These are phyloP conservation scores for Eimeria maxima DNA, from an alignment of 169 alveolate species.

Conservation along the genomic window DNA sequence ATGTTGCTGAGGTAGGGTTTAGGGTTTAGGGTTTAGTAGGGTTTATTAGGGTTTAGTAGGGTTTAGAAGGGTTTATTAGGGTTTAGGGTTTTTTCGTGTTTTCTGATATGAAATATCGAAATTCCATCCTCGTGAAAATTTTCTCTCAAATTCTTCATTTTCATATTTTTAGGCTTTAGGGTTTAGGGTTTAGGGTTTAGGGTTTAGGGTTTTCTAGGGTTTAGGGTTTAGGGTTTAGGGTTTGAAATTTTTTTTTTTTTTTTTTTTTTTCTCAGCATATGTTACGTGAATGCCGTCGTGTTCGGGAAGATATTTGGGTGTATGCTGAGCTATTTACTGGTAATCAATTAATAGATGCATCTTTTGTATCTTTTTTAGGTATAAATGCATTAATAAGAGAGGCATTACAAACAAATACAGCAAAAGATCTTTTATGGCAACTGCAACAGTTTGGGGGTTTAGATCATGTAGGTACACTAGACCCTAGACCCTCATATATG, in stretches of 20 bases:
- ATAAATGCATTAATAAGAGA: constrained; percentile 95
- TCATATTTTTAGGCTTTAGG: neutral
- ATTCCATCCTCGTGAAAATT: too few species aligned
- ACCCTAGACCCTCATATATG: neutral
- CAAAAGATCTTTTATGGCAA: constrained; percentile 67
- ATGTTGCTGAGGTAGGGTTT: constrained; percentile 90
- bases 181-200: constrained; percentile 52
- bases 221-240: too few species aligned
- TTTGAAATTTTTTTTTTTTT: too few species aligned
- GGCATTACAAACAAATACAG: constrained; percentile 86
- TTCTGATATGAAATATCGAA: too few species aligned
- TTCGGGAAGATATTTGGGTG: constrained; percentile 93
- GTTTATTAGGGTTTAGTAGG: neutral
- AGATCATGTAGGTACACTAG: constrained; percentile 44
- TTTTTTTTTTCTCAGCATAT: constrained; percentile 87
- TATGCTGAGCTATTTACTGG: constrained; percentile 97
- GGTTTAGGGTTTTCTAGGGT: constrained; percentile 8
- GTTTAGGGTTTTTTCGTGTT: neutral
- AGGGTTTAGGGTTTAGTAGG: constrained; percentile 26
- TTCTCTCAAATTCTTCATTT: neutral
- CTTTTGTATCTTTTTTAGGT: constrained; percentile 92
- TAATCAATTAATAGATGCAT: constrained; percentile 90
- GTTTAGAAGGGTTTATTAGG: neutral
- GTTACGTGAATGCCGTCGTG: constrained; percentile 93
- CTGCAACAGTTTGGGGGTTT: constrained; percentile 59